Base-by-base conservation (phyloP, 129 eudicot genomes). In the Flaveria sonorensis region DNA sequence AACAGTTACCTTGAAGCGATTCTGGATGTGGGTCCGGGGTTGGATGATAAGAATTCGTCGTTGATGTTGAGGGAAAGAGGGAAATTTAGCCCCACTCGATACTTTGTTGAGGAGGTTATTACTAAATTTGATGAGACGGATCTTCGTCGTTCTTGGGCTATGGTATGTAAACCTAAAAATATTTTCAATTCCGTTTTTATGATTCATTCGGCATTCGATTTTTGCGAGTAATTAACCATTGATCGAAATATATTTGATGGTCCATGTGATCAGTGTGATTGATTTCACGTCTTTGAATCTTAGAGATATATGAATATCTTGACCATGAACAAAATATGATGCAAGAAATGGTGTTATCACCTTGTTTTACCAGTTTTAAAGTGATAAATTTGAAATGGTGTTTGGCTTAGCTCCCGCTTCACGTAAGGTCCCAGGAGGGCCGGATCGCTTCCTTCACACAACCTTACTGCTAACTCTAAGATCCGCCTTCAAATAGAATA, bases 1-100 rank as follows among this genome's bases (percentile, higher is more conserved):
- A 92, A 87, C 89, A 92, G 97, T 77, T 92, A 92, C 80, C 82
- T 92, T 45, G 96, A 92, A 76, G 97, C 97, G 75, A 92, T 92
- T 79, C 85, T 92, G 64, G 97, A 83, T 77, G 97, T 89, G 1
- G 96, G 89, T 53, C 87, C 92, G 10, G 89, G 88, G 13, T 73
- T 92, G 47, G 90, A 87, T 47, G 87, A 86, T 53, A 57, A 84
- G 64, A 88, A 83, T 55, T 84, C 88, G 45, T 90, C 97, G 70
- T 74, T 92, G 80, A 74, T 92, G 74, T 70, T 92, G 70, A 76
- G 97, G 6, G 97, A 92, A 82, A 82, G 97, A 24, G 97, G 96
- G 13, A 83, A 88, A 64, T 92, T 92, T 77, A 89, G 97, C 64
- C 97, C 97, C 6, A 87, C 97, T 16, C 81, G 91, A 16, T 92